Percentiles rank a stretch among this genome's conserved stretches.
Conservation (phyloP, 768 basidiomycete species). For the Lactarius psammicola region DNA sequence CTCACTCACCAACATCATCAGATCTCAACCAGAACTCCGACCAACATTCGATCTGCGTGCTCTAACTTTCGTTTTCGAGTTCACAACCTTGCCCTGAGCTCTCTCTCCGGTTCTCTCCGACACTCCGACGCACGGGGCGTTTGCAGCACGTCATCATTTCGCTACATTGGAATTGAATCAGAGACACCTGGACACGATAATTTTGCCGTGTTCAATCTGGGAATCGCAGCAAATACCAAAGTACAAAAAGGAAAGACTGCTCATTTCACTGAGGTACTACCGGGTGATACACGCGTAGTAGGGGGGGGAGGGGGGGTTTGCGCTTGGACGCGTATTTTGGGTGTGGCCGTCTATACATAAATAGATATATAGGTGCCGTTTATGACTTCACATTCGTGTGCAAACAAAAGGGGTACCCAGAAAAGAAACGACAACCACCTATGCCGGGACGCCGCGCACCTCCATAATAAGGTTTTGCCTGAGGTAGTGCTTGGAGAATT, state of each 20-base stretch:
- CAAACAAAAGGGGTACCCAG: neutral
- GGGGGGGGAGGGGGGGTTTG: neutral
- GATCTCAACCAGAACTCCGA: constrained; percentile 15
- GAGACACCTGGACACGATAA: neutral
- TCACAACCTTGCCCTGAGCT: neutral
- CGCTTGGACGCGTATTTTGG: neutral
- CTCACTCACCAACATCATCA: constrained; percentile 1
- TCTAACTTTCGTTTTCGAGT: neutral
- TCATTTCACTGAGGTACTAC: neutral
- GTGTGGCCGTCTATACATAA: neutral
- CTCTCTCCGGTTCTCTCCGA: neutral
- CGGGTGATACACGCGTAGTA: neutral
- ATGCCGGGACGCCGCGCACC: constrained; percentile 41
- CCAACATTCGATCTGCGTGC: neutral
- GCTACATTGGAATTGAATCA: too few relatives aligned
- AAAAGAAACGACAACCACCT: constrained; percentile 4
- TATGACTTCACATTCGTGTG: neutral
- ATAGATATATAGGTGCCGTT: neutral
- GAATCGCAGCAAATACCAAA: neutral
- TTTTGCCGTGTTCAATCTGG: neutral
- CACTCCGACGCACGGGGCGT: neutral
- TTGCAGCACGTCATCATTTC: neutral
- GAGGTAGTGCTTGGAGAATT: constrained; percentile 43
- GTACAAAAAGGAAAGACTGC: neutral
- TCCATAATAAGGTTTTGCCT: constrained; percentile 44